These are phyloP conservation scores for Hamigera avellanea DNA, from an alignment of 495 filamentous ascomycete genomes.

Conservation along the genomic window DNA sequence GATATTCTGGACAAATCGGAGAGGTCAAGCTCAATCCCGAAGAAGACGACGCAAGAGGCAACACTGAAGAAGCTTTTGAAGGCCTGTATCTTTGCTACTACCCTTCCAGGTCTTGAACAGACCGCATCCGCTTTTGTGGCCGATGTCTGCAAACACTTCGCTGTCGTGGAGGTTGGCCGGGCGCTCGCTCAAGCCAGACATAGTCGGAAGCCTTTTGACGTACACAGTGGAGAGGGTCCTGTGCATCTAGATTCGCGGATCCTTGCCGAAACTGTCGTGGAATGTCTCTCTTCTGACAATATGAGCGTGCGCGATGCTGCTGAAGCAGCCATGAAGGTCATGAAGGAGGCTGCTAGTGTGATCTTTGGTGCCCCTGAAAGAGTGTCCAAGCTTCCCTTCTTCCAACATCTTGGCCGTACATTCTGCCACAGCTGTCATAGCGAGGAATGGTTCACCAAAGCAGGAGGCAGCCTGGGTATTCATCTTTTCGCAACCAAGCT, in stretches of 20 bases:
- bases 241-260: constrained; percentile 74
- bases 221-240: constrained; percentile 73
- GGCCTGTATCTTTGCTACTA: constrained; percentile 75
- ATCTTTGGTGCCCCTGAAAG: constrained; percentile 69
- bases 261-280: constrained; percentile 77
- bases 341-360: constrained; percentile 63
- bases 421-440: constrained; percentile 93
- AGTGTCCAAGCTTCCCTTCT: constrained; percentile 66
- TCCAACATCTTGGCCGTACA: constrained; percentile 61
- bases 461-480: constrained; percentile 83
- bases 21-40: constrained; percentile 67
- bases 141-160: constrained; percentile 79
- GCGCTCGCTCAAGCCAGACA: constrained; percentile 67
- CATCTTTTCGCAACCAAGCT: constrained; percentile 68
- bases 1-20: constrained; percentile 55
- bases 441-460: constrained; percentile 96
- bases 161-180: constrained; percentile 78
- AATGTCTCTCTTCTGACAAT: constrained; percentile 76
- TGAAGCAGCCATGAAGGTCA: constrained; percentile 58
- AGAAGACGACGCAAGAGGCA: constrained; percentile 72
- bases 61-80: constrained; percentile 77
- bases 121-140: constrained; percentile 62
- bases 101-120: constrained; percentile 63
- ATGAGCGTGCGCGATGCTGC: constrained; percentile 72
- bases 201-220: constrained; percentile 62